Conservation (phyloP, 805 yeast species). For the Myxozyma geophila region DNA sequence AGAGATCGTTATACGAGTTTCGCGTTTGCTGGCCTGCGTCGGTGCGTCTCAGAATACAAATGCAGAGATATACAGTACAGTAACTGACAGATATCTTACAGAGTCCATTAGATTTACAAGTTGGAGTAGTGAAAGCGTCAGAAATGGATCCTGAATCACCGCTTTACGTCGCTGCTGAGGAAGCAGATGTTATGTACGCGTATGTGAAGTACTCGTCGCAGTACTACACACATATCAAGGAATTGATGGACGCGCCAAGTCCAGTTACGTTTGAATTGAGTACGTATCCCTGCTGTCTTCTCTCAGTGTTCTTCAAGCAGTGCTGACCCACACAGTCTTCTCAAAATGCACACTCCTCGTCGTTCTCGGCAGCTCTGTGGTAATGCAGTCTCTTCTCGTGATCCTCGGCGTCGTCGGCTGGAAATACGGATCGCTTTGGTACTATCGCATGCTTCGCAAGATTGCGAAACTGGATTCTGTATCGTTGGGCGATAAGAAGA, state of each 20-base stretch:
- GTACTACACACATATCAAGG: slow-evolving; percentile 25
- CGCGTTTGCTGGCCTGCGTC: slow-evolving; percentile 38
- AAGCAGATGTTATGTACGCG: slow-evolving; percentile 28
- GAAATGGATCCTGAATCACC: slow-evolving; percentile 22
- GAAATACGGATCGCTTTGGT: slow-evolving; percentile 25
- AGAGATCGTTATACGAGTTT: slow-evolving; percentile 36
- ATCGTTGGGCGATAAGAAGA: not conserved
- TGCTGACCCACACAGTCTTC: slow-evolving; percentile 21
- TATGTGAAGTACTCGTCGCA: slow-evolving; percentile 33
- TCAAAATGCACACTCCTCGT: slow-evolving; percentile 36
- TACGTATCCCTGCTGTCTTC: slow-evolving; percentile 6
- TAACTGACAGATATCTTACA: not conserved
- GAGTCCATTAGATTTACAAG: slow-evolving; percentile 34
- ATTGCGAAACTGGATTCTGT: slow-evolving; percentile 1
- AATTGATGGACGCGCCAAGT: slow-evolving; percentile 28
- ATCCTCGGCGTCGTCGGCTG: slow-evolving; percentile 30
- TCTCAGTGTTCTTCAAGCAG: not conserved
- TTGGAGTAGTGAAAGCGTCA: slow-evolving; percentile 33
- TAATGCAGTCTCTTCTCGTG: slow-evolving; percentile 30
- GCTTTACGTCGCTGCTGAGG: slow-evolving; percentile 23
- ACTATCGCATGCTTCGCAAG: slow-evolving; percentile 23
- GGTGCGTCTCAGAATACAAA: slow-evolving; percentile 3
- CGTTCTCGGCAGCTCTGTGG: slow-evolving; percentile 32
- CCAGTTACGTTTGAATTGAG: slow-evolving; percentile 32
- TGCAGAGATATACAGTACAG: too few species aligned